A percentile compares a stretch with the other conserved stretches of the same genome.
Evolutionary conservation across 2,329 filamentous ascomycete genomes (phyloP).

Genomic region (Acarospora socialis): DNA sequence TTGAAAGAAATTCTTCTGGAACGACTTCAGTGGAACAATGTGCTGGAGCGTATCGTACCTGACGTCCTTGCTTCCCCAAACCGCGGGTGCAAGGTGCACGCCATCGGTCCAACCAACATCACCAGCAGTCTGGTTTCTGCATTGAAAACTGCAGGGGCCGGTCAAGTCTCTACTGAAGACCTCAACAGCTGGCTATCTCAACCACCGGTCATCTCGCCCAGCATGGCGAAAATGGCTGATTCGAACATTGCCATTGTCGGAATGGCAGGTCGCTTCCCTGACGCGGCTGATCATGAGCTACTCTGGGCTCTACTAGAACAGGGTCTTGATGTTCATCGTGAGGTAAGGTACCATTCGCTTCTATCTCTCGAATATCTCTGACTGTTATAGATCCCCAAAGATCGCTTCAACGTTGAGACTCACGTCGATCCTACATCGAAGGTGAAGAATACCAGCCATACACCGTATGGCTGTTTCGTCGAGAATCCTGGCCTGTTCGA

Average conservation of each 20-base stretch:
- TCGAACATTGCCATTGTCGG: constrained; percentile 76
- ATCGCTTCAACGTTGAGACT: constrained; percentile 59
- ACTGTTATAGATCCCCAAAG: constrained; percentile 35
- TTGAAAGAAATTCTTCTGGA: background rate
- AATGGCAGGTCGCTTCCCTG: constrained; percentile 64
- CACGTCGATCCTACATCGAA: constrained; percentile 61
- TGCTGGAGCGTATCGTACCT: background rate
- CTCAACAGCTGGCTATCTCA: too few relatives aligned
- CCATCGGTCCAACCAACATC: constrained; percentile 39
- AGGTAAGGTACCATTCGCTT: constrained; percentile 24
- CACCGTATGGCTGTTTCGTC: constrained; percentile 62
- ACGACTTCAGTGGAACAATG: constrained; percentile 1
- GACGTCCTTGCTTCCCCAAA: too few relatives aligned
- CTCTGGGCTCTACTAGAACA: constrained; percentile 64
- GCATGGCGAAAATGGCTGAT: constrained; percentile 34
- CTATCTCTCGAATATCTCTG: background rate
- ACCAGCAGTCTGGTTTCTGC: constrained; percentile 41
- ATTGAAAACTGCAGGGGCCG: constrained; percentile 32
- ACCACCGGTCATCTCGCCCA: too few relatives aligned
- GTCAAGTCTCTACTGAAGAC: constrained; percentile 16
- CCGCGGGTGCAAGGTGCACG: constrained; percentile 33
- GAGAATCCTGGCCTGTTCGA: constrained; percentile 66
- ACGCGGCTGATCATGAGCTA: constrained; percentile 54
- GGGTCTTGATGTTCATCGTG: constrained; percentile 59
- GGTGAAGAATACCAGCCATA: constrained; percentile 61